These are phyloP conservation scores for Gamarada debralockiae DNA, from an alignment of 495 filamentous ascomycete species.

Conservation along the genomic window DNA sequence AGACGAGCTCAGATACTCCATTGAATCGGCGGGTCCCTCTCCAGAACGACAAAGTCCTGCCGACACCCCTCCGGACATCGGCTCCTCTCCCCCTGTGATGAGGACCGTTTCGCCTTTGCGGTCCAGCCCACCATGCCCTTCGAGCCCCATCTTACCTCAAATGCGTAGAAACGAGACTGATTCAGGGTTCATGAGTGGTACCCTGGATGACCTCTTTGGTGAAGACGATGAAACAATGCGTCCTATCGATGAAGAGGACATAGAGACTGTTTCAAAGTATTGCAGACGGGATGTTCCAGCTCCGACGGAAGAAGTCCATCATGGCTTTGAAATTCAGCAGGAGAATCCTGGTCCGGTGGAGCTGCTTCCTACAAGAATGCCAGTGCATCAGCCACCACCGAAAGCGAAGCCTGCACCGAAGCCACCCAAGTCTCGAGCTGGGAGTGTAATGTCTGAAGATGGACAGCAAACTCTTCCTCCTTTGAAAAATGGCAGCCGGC, in stretches of 20 bases:
- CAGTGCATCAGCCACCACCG: conserved; percentile 1
- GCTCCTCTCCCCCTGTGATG: conserved; percentile 75
- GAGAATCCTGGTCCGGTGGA: conserved; percentile 27
- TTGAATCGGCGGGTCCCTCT: conserved; percentile 45
- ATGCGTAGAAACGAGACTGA: conserved; percentile 59
- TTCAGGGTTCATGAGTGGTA: conserved; percentile 79
- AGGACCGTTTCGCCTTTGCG: conserved; percentile 36
- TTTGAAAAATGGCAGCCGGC: conserved; percentile 6
- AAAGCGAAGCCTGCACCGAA: conserved; percentile 1
- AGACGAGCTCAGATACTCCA: conserved; percentile 21
- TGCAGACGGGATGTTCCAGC: neutral
- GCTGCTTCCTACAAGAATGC: conserved; percentile 26
- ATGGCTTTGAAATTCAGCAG: conserved; percentile 15
- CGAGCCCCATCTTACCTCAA: conserved; percentile 69
- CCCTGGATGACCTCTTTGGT: conserved; percentile 47
- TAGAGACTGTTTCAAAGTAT: conserved; percentile 9
- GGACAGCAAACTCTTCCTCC: conserved; percentile 20
- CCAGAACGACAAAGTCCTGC: conserved; percentile 52
- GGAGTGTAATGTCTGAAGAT: conserved; percentile 24
- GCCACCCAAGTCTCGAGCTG: conserved; percentile 8
- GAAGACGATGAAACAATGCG: conserved; percentile 30
- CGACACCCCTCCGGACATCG: conserved; percentile 58
- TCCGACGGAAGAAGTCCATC: conserved; percentile 1
- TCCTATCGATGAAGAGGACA: conserved; percentile 17
- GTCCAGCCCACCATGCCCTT: conserved; percentile 50